These are phyloP conservation scores for Backusella westeae DNA, from an alignment of 192 early-diverging fungal genomes.

Conservation along the genomic window DNA sequence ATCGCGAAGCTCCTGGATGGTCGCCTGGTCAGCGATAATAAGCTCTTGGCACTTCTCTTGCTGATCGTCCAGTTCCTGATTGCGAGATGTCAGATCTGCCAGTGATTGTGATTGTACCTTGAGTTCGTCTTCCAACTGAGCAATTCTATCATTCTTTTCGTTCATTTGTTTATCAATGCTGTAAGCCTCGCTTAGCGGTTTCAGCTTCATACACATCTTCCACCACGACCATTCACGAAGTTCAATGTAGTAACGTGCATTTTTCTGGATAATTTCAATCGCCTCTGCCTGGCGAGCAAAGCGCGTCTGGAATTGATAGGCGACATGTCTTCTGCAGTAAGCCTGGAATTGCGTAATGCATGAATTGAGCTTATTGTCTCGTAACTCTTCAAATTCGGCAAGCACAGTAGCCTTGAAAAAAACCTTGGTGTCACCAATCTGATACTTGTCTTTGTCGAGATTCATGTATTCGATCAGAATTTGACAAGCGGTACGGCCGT, in stretches of 20 bases:
- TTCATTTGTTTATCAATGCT: constrained; percentile 13
- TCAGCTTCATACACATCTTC: constrained; percentile 78
- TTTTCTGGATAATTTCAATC: constrained; percentile 92
- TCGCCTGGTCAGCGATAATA: constrained; percentile 10
- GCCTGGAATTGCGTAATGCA: constrained; percentile 88
- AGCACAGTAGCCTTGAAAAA: constrained; percentile 96
- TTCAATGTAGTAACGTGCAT: constrained; percentile 86
- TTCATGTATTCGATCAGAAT: constrained; percentile 71
- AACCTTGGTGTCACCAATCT: constrained; percentile 91
- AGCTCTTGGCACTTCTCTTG: constrained; percentile 22
- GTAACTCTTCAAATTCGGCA: constrained; percentile 90
- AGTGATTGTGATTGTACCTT: background rate
- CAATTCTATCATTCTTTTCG: constrained; percentile 19
- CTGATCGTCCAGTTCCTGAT: constrained; percentile 9
- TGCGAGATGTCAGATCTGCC: background rate
- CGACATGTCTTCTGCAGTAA: constrained; percentile 78
- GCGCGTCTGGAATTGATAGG: constrained; percentile 59
- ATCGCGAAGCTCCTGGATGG: constrained; percentile 22
- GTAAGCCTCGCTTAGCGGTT: constrained; percentile 19
- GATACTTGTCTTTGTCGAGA: constrained; percentile 80
- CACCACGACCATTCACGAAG: constrained; percentile 96
- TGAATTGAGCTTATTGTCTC: constrained; percentile 80
- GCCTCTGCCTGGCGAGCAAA: constrained; percentile 70
- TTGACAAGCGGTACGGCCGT: constrained; percentile 84
- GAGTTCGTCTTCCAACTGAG: background rate